These are phyloP conservation scores for Sarocladium brachiariae DNA, from an alignment of 2,329 filamentous ascomycete species.

Conservation along the genomic window DNA sequence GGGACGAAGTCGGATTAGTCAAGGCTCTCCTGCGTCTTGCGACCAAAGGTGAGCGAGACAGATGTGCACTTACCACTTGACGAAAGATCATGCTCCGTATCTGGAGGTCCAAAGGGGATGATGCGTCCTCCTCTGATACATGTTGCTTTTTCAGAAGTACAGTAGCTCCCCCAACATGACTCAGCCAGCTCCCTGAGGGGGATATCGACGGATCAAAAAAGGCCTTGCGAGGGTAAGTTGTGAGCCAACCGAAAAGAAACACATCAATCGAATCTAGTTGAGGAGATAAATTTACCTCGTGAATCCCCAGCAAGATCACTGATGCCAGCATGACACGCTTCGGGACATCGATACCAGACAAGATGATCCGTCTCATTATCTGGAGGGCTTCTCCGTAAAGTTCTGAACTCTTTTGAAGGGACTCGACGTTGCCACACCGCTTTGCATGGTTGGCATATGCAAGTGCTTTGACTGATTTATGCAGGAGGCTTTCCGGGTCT, in stretches of 20 bases:
- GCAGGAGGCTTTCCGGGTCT: not conserved
- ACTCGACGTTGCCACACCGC: not conserved
- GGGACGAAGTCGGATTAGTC: not conserved
- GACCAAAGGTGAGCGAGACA: no score
- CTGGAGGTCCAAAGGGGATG: not conserved
- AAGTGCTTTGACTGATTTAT: conserved; percentile 7
- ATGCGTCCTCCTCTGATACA: not conserved
- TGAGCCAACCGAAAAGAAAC: no score
- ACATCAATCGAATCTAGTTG: no score
- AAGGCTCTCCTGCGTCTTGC: no score
- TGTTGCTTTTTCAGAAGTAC: not conserved
- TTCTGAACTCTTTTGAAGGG: not conserved
- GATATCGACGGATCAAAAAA: conserved; percentile 1
- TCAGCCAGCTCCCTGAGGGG: conserved; percentile 1
- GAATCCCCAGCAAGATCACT: not conserved
- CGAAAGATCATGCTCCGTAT: conserved; percentile 4
- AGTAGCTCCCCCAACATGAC: not conserved
- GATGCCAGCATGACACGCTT: not conserved
- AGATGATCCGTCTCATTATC: conserved; percentile 2
- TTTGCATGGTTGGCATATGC: conserved; percentile 9
- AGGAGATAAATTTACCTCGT: not conserved
- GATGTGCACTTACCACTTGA: not conserved
- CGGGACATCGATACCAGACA: not conserved
- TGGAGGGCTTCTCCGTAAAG: not conserved
- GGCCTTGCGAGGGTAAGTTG: not conserved